Base-by-base conservation (phyloP, 75 land plant genomes). In the Cryptomeria japonica region DNA sequence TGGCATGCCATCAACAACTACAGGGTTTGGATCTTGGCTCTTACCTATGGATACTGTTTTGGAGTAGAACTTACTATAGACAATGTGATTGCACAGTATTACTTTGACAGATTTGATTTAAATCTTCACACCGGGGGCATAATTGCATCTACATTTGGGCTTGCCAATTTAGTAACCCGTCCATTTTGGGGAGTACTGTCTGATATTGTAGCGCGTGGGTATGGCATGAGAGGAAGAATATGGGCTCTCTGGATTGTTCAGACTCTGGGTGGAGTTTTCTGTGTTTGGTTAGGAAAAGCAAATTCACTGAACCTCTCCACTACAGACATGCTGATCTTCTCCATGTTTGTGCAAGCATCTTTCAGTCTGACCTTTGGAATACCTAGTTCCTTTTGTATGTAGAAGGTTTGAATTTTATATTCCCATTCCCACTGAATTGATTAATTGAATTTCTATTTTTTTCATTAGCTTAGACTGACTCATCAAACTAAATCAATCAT, bases 241-340 rank as follows among this genome's bases (percentile, higher is more conserved):
- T 97, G 97, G 98, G 88, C 75, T 3, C 90, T 96, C 9, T 97
- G 96, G 96, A 91, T 90, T 68, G 91, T 97, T 73, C 97, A 96
- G 83, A 96, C 98, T 0, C 51, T 91, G 0, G 97, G 96, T 15
- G 98, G 97, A 2, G 86, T 87, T 38, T 89, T 95, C 70, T 96
- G 97, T 85, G 88, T 97, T 42, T 88, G 88, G 61, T 91, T 96
- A 36, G 97, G 96, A 31, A 88, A 75, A 4, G 88, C 91, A 38
- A 86, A 87, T 18, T 55, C 89, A 6, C 92, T 97, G 49, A 87
- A 91, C 2, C 51, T 88, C 1, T 88, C 98, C 15, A 88, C 94
- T 15, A 28, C 89, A 3, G 87, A 93, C 37, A 96, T 96, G 98
- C 88, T 96, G 34, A 85, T 96, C 80, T 95, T 96, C 96, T 96